phyloP scores from a whole-genome alignment of 352 stramenopile genomes.

The Globisporangium paddicum region DNA sequence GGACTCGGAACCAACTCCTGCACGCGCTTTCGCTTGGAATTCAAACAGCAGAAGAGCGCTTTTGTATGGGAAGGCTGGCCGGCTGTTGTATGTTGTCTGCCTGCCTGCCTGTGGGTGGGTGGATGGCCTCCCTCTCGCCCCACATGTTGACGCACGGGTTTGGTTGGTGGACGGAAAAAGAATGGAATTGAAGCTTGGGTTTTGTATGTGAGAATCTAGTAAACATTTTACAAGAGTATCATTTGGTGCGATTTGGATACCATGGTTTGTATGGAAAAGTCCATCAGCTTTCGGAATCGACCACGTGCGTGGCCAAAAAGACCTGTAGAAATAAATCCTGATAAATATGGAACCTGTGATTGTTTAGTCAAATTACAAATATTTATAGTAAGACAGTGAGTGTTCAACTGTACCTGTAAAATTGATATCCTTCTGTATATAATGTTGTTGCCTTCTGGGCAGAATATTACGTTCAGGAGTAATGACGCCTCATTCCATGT shows the following conservation, averaged over 20 bases:
- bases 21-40: no score
- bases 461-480: neutral
- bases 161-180: neutral
- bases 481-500: neutral
- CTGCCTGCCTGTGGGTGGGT: neutral
- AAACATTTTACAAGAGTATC: neutral
- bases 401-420: neutral
- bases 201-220: neutral
- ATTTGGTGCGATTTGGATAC: no score
- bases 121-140: neutral
- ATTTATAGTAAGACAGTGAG: neutral
- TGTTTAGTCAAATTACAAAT: neutral
- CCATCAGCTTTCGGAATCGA: no score
- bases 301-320: no score
- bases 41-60: neutral
- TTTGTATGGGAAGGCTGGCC: neutral
- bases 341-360: neutral
- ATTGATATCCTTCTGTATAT: neutral
- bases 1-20: conserved; percentile 3
- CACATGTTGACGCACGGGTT: neutral
- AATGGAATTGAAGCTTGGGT: neutral
- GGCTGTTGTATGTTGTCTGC: no score
- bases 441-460: no score
- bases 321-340: neutral
- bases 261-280: no score